Conservation (phyloP, 2,329 filamentous ascomycete genomes). For the Penicillium janthinellum region DNA sequence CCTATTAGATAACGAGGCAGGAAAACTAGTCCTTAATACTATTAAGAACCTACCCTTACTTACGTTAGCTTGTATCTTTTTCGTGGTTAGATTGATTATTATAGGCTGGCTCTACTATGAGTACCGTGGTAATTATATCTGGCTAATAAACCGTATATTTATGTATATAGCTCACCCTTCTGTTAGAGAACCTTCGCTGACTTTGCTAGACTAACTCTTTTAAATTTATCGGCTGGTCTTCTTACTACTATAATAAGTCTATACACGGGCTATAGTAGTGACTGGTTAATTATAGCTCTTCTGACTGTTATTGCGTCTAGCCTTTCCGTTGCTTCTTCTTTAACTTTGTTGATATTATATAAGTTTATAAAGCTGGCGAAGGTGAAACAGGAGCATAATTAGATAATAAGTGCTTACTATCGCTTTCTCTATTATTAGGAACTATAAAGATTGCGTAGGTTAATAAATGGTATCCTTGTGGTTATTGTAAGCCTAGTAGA, state of each 20-base stretch:
- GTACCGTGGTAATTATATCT: background rate
- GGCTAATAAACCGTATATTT: background rate
- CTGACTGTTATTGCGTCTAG: background rate
- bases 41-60: background rate
- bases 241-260: background rate
- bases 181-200: background rate
- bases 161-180: background rate
- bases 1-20: background rate
- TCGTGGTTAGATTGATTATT: background rate
- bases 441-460: background rate
- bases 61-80: background rate
- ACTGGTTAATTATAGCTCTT: background rate
- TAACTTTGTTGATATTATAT: background rate
- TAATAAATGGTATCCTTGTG: background rate
- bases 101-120: background rate
- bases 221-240: background rate
- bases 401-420: background rate
- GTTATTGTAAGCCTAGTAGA: too few relatives aligned
- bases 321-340: background rate
- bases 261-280: background rate
- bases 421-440: background rate
- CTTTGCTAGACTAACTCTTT: background rate
- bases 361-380: background rate
- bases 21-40: background rate
- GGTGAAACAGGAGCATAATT: background rate